A percentile compares a stretch with the other conserved stretches of the same genome.
These are phyloP conservation scores for Scenedesmus sp. DNA, from an alignment of 163 green algal species.

Conservation along the genomic window DNA sequence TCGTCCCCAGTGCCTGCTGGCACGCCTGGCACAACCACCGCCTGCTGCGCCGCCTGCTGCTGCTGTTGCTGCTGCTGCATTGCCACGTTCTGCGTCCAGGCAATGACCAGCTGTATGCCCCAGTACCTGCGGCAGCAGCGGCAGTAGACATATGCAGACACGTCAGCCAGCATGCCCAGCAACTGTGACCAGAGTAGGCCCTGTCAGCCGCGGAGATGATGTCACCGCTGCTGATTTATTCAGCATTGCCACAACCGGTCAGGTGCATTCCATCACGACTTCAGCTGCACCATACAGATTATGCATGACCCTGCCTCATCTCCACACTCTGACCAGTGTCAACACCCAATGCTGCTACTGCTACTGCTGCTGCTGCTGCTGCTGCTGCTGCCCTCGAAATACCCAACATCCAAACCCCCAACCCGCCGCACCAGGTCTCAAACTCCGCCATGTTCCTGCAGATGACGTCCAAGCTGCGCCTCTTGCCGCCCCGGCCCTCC, in stretches of 20 bases:
- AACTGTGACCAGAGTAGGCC: not conserved
- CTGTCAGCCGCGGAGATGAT: too few species aligned
- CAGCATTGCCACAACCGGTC: too few species aligned
- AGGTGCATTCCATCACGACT: too few species aligned
- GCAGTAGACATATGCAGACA: not conserved
- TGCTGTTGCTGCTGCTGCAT: constrained; percentile 53
- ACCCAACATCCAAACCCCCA: not conserved
- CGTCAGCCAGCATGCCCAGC: not conserved
- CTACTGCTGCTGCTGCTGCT: not conserved
- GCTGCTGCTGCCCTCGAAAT: not conserved
- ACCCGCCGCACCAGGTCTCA: constrained; percentile 80
- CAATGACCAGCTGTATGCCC: constrained; percentile 51
- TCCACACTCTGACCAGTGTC: not conserved
- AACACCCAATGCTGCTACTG: too few species aligned
- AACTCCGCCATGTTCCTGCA: constrained; percentile 75
- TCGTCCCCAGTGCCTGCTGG: not conserved
- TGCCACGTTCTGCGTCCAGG: constrained; percentile 32
- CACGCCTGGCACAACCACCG: constrained; percentile 16
- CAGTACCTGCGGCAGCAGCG: constrained; percentile 31
- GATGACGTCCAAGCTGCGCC: constrained; percentile 81
- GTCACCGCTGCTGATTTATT: too few species aligned
- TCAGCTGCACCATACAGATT: too few species aligned
- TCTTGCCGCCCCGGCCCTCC: constrained; percentile 54
- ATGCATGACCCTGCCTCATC: too few species aligned
- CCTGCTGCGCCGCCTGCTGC: constrained; percentile 34